These are phyloP conservation scores for Stagonosporopsis tanaceti DNA, from an alignment of 2,329 filamentous ascomycete species.

Conservation along the genomic window DNA sequence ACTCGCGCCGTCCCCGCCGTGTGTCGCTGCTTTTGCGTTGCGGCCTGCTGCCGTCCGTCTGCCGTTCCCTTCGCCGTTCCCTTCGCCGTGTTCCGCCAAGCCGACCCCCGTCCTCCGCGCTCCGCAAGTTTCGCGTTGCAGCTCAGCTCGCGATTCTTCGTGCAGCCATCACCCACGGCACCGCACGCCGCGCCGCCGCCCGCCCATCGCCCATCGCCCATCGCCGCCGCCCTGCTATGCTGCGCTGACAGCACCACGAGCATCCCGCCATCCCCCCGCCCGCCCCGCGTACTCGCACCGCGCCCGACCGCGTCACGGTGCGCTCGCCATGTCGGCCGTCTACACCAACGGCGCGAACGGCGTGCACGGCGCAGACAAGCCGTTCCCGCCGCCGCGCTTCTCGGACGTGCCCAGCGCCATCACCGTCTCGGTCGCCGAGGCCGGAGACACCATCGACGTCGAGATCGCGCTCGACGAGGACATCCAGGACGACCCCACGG, in stretches of 20 bases:
- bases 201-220: not conserved
- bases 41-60: too few species aligned
- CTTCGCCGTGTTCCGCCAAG: not conserved
- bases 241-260: constrained; percentile 25
- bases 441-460: constrained; percentile 74
- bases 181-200: constrained; percentile 27
- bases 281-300: constrained; percentile 4
- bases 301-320: constrained; percentile 23
- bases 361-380: constrained; percentile 55
- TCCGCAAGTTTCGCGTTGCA: constrained; percentile 26
- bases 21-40: too few species aligned
- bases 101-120: constrained; percentile 5
- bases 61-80: too few species aligned
- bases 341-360: constrained; percentile 60
- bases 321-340: constrained; percentile 59
- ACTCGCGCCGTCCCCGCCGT: too few species aligned
- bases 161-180: constrained; percentile 30
- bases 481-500: constrained; percentile 89
- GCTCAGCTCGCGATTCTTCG: constrained; percentile 22
- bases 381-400: constrained; percentile 59
- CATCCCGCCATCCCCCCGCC: not conserved
- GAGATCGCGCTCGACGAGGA: constrained; percentile 88
- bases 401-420: constrained; percentile 69
- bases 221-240: constrained; percentile 27
- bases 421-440: constrained; percentile 69